Conservation (phyloP, 192 early-diverging fungal species). For the Paraglomus occultum region DNA sequence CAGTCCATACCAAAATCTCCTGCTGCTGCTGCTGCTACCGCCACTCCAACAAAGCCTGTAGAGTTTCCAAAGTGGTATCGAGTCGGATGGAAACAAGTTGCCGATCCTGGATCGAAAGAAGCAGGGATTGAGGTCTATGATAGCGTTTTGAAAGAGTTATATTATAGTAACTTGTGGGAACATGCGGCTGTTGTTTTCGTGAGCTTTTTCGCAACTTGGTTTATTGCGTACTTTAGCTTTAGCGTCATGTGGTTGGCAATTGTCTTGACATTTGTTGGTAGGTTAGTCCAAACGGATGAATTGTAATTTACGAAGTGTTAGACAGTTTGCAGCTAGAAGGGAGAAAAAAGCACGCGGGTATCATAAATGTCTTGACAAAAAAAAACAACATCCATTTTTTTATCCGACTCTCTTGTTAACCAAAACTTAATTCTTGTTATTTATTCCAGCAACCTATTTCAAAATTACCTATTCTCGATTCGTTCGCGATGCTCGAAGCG, state of each 20-base stretch:
- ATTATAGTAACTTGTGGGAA: conserved; percentile 22
- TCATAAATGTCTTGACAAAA: too few relatives aligned
- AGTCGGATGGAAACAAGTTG: conserved; percentile 19
- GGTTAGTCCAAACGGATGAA: background rate
- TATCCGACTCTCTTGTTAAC: too few relatives aligned
- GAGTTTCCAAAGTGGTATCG: conserved; percentile 20
- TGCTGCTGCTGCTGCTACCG: background rate
- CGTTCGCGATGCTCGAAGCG: conserved; percentile 66
- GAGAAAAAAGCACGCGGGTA: too few relatives aligned
- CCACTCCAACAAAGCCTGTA: background rate
- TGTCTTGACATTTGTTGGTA: conserved; percentile 28
- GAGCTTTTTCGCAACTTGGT: conserved; percentile 11
- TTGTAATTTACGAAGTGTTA: too few relatives aligned
- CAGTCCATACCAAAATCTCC: background rate
- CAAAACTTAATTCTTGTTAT: background rate
- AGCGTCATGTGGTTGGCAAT: conserved; percentile 19
- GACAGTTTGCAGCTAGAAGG: too few relatives aligned
- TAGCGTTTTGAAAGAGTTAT: conserved; percentile 15
- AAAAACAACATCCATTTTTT: too few relatives aligned
- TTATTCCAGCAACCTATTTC: conserved; percentile 64
- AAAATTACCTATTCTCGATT: conserved; percentile 69
- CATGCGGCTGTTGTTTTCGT: conserved; percentile 23
- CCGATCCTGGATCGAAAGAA: background rate
- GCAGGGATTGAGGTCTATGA: conserved; percentile 11
- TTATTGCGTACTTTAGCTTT: conserved; percentile 14